Evolutionary conservation across 2,329 filamentous ascomycete species (phyloP).

Genomic region (Monilinia laxa): DNA sequence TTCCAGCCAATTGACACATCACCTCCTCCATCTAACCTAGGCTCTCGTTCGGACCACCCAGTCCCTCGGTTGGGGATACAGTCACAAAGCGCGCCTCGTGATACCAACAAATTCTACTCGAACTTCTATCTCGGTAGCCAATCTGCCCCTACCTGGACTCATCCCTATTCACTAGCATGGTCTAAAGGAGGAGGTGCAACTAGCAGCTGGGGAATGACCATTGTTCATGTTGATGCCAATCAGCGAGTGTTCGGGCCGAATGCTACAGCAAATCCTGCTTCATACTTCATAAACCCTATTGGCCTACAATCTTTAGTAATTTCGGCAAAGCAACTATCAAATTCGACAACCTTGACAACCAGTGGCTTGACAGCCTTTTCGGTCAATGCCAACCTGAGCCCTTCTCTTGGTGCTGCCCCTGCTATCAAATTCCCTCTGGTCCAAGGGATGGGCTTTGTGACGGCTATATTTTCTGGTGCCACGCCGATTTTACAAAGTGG

Average conservation of each 20-base stretch:
- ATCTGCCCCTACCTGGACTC: slow-evolving; percentile 66
- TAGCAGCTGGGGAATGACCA: slow-evolving; percentile 72
- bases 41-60: slow-evolving; percentile 55
- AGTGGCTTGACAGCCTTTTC: slow-evolving; percentile 58
- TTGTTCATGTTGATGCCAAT: slow-evolving; percentile 69
- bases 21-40: slow-evolving; percentile 51
- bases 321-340: slow-evolving; percentile 71
- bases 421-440: slow-evolving; percentile 76
- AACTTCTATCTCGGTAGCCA: slow-evolving; percentile 79
- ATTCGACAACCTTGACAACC: slow-evolving; percentile 55
- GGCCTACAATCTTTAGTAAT: slow-evolving; percentile 79
- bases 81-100: slow-evolving; percentile 48
- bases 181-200: slow-evolving; percentile 60
- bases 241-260: slow-evolving; percentile 67
- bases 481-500: slow-evolving; percentile 73
- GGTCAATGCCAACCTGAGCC: slow-evolving; percentile 65
- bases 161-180: slow-evolving; percentile 73
- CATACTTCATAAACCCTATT: slow-evolving; percentile 78
- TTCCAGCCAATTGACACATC: slow-evolving; percentile 57
- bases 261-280: slow-evolving; percentile 55
- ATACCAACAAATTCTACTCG: slow-evolving; percentile 79
- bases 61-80: slow-evolving; percentile 53
- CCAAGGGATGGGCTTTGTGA: slow-evolving; percentile 88
- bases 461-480: slow-evolving; percentile 68
- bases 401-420: slow-evolving; percentile 52